phyloP scores from a whole-genome alignment of 108 stramenopile genomes.

The Chaetoceros muelleri region DNA sequence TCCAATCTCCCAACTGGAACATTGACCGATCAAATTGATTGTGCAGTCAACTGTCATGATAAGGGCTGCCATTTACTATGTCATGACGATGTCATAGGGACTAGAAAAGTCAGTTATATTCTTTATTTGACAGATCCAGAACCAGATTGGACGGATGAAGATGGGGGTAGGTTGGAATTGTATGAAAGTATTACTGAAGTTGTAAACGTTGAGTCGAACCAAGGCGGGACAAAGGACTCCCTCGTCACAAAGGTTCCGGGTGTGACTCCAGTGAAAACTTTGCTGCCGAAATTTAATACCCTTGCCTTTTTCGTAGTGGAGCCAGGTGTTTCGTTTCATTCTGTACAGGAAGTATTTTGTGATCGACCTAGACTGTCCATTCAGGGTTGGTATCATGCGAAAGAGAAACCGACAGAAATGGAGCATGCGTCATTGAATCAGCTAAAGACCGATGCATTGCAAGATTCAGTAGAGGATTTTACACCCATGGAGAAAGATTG shows the following conservation, averaged over 20 bases:
- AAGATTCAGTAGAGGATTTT: constrained; percentile 7
- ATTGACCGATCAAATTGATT: constrained; percentile 78
- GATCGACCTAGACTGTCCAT: constrained; percentile 85
- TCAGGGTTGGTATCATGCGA: constrained; percentile 84
- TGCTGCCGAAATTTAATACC: constrained; percentile 79
- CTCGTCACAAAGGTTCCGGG: constrained; percentile 24
- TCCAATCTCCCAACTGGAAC: constrained; percentile 58
- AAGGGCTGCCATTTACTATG: constrained; percentile 92
- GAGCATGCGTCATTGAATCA: constrained; percentile 62
- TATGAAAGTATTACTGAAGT: constrained; percentile 45
- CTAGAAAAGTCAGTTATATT: constrained; percentile 84
- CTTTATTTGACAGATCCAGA: constrained; percentile 87
- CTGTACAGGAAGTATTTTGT: constrained; percentile 92
- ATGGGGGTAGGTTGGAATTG: constrained; percentile 89
- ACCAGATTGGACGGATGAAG: constrained; percentile 49
- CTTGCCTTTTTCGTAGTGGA: constrained; percentile 89
- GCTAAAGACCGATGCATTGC: constrained; percentile 38
- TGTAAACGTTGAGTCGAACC: constrained; percentile 3
- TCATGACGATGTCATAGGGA: constrained; percentile 97
- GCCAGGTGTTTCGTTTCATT: constrained; percentile 88
- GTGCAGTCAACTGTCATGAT: constrained; percentile 91
- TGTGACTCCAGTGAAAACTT: constrained; percentile 45
- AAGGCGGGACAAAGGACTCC: no score
- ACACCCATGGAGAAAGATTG: constrained; percentile 3
- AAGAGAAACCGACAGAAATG: constrained; percentile 33